Evolutionary conservation across 176 grass and related monocot genomes (phyloP).

Genomic region (Thalia dealbata): DNA sequence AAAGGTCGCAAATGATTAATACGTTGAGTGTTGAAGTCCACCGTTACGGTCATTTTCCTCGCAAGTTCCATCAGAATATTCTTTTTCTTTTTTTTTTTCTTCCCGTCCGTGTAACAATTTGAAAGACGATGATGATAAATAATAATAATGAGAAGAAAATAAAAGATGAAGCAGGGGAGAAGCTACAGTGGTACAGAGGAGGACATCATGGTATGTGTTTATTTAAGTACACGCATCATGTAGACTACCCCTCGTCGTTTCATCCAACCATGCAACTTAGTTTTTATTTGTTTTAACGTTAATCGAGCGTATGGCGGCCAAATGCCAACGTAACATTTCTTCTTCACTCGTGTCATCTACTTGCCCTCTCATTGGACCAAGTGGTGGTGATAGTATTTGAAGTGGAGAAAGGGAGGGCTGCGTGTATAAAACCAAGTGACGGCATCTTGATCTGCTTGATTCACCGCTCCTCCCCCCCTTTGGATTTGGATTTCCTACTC

Average conservation of each 20-base stretch:
- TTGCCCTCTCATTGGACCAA: no score
- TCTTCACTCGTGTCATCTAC: no score
- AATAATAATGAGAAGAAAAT: neutral
- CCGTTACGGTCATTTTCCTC: neutral
- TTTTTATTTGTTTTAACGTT: neutral
- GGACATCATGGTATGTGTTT: neutral
- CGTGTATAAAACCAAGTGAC: neutral
- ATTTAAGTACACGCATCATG: neutral
- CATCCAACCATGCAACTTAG: neutral
- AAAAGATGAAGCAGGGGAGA: neutral
- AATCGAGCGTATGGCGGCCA: no score
- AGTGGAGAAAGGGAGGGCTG: neutral
- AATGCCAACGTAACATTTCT: no score
- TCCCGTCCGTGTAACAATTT: no score
- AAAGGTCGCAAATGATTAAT: neutral
- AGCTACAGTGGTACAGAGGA: neutral
- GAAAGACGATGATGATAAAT: neutral
- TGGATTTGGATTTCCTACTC: neutral
- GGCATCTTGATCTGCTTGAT: neutral
- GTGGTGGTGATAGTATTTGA: neutral
- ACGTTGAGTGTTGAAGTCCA: neutral
- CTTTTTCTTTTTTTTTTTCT: neutral
- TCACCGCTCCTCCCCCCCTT: no score
- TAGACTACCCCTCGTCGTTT: neutral
- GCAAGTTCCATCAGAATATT: neutral